A percentile compares a stretch with the other conserved stretches of the same genome.
Evolutionary conservation across 169 alveolate genomes (phyloP).

Genomic region (Eimeria zaria): DNA sequence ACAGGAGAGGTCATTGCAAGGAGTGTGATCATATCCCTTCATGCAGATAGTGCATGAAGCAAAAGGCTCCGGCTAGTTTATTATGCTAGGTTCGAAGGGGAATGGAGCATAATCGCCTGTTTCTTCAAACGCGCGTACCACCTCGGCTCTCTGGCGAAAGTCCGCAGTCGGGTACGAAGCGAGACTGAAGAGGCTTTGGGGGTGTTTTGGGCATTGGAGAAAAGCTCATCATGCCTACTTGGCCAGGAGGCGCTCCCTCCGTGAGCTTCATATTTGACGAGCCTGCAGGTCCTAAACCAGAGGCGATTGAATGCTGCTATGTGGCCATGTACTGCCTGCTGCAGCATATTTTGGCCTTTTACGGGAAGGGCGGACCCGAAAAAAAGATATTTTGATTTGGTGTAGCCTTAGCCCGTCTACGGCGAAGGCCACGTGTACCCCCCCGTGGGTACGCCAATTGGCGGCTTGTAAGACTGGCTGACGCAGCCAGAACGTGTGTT

Average conservation of each 20-base stretch:
- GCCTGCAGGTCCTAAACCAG: neutral
- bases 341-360: neutral
- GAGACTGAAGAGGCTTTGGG: conserved; percentile 50
- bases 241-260: conserved; percentile 66
- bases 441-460: neutral
- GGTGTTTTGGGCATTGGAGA: conserved; percentile 55
- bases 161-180: conserved; percentile 39
- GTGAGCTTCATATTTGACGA: conserved; percentile 33
- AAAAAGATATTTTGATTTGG: neutral
- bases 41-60: neutral
- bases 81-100: neutral
- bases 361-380: neutral
- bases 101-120: neutral
- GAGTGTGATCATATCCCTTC: neutral
- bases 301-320: neutral
- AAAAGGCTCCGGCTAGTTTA: neutral
- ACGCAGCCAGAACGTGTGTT: neutral
- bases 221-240: conserved; percentile 50
- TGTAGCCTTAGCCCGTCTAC: neutral
- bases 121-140: neutral
- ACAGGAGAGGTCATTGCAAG: neutral
- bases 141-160: conserved; percentile 48
- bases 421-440: neutral
- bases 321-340: neutral
- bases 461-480: neutral